A percentile compares a stretch with the other conserved stretches of the same genome.
Evolutionary conservation across 768 basidiomycete genomes (phyloP).

Genomic region (Russula griseocarnosa): DNA sequence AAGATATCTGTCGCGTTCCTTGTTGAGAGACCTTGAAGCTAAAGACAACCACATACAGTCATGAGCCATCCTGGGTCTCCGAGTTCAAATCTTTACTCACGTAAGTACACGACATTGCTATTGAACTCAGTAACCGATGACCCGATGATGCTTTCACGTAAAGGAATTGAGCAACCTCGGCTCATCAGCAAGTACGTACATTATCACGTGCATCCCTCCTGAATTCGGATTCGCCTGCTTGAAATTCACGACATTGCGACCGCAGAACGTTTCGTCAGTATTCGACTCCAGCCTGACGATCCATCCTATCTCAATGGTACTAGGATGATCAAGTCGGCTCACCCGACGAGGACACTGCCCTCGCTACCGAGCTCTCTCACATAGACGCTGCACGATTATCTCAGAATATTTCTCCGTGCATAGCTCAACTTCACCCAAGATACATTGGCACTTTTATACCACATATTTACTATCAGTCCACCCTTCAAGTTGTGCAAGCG

Average conservation of each 20-base stretch:
- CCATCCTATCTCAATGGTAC: slow-evolving; percentile 54
- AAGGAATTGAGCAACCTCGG: slow-evolving; percentile 28
- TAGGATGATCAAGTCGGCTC: slow-evolving; percentile 52
- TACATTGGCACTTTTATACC: too few relatives aligned
- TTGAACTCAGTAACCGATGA: background rate
- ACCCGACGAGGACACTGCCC: slow-evolving; percentile 33
- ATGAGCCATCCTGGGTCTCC: slow-evolving; percentile 38
- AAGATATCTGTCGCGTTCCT: slow-evolving; percentile 47
- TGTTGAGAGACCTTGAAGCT: slow-evolving; percentile 44
- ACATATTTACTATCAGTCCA: too few relatives aligned
- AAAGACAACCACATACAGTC: slow-evolving; percentile 37
- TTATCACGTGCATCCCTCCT: slow-evolving; percentile 71
- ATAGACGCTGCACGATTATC: too few relatives aligned
- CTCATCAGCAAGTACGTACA: slow-evolving; percentile 39
- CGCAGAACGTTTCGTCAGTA: too few relatives aligned
- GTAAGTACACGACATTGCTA: slow-evolving; percentile 27
- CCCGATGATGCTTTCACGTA: background rate
- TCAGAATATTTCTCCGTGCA: too few relatives aligned
- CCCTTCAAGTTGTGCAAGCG: too few relatives aligned
- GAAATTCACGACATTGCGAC: too few relatives aligned
- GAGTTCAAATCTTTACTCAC: slow-evolving; percentile 38
- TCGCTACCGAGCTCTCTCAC: slow-evolving; percentile 43
- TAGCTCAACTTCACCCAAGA: too few relatives aligned
- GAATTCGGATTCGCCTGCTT: too few relatives aligned
- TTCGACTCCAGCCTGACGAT: slow-evolving; percentile 62